Evolutionary conservation across 2,329 filamentous ascomycete species (phyloP).

Genomic region (Calonectria fujianensis): DNA sequence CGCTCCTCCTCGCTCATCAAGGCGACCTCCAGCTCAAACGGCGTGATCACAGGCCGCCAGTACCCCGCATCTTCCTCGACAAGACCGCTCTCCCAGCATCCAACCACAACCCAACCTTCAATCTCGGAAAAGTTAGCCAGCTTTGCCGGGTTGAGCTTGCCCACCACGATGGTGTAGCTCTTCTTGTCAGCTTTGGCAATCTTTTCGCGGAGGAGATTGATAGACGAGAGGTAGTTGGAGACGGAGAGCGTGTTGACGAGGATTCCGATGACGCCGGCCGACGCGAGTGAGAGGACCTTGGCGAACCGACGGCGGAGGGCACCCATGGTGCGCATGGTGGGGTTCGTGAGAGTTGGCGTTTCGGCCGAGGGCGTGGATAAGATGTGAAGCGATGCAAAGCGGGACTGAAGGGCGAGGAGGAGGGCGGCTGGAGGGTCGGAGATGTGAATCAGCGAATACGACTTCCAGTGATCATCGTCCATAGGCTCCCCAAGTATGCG

Average conservation of each 20-base stretch:
- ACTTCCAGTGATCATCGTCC: conserved; percentile 69
- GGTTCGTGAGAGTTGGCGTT: conserved; percentile 69
- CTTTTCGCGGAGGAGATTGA: conserved; percentile 81
- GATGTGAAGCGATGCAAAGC: conserved; percentile 86
- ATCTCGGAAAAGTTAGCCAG: conserved; percentile 97
- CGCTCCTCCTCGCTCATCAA: conserved; percentile 84
- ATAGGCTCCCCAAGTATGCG: conserved; percentile 71
- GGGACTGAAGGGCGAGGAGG: conserved; percentile 89
- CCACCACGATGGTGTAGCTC: conserved; percentile 95
- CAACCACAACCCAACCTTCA: conserved; percentile 96
- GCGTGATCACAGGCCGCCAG: conserved; percentile 93
- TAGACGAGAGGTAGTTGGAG: conserved; percentile 89
- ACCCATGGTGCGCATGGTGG: conserved; percentile 67
- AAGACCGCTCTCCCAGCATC: conserved; percentile 97
- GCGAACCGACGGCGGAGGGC: conserved; percentile 91
- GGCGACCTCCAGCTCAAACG: conserved; percentile 90
- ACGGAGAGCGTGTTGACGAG: conserved; percentile 97
- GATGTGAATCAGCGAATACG: conserved; percentile 89
- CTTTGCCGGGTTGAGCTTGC: conserved; percentile 96
- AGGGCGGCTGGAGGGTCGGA: conserved; percentile 87
- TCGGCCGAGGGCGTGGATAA: conserved; percentile 78
- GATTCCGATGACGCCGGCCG: conserved; percentile 91
- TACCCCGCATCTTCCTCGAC: conserved; percentile 90
- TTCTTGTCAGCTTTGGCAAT: conserved; percentile 93
- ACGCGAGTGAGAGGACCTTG: conserved; percentile 86